Percentiles rank a stretch among this genome's conserved stretches.
Evolutionary conservation across 306 rosid species (phyloP).

Genomic region (Trichosanthes cucumerina): DNA sequence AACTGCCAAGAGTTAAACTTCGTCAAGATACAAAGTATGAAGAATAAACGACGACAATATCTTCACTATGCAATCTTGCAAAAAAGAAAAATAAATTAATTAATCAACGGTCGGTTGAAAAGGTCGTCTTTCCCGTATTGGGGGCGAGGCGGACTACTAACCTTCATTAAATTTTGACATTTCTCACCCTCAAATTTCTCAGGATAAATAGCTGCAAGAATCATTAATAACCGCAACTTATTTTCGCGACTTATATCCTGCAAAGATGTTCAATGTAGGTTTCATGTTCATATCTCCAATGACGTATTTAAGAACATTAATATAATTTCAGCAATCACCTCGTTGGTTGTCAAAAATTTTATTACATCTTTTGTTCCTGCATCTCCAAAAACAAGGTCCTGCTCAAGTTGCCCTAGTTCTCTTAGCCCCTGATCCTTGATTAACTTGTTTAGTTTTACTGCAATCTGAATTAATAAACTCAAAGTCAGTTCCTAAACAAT

Average conservation of each 20-base stretch:
- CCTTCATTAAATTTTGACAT: slow-evolving; percentile 85
- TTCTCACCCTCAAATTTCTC: slow-evolving; percentile 91
- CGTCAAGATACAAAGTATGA: background rate
- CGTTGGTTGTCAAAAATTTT: slow-evolving; percentile 57
- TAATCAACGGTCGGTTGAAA: slow-evolving; percentile 2
- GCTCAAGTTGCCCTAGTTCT: slow-evolving; percentile 83
- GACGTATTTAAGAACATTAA: slow-evolving; percentile 1
- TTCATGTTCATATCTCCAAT: slow-evolving; percentile 4
- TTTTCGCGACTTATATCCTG: slow-evolving; percentile 84
- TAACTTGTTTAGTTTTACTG: slow-evolving; percentile 60
- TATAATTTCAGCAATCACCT: slow-evolving; percentile 31
- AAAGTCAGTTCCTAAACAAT: background rate
- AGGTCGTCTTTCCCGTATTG: background rate
- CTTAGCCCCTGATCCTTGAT: slow-evolving; percentile 71
- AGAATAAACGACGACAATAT: background rate
- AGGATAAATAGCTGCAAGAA: slow-evolving; percentile 87
- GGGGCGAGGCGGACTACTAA: slow-evolving; percentile 14
- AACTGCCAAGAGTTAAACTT: slow-evolving; percentile 33
- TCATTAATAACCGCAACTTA: slow-evolving; percentile 87
- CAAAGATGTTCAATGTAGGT: slow-evolving; percentile 17
- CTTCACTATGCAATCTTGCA: background rate
- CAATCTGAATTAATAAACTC: slow-evolving; percentile 50
- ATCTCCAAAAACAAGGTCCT: slow-evolving; percentile 90
- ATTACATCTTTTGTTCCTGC: slow-evolving; percentile 87
- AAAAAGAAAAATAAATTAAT: background rate